These are phyloP conservation scores for Casuarina glauca DNA, from an alignment of 306 rosid genomes.

Conservation along the genomic window DNA sequence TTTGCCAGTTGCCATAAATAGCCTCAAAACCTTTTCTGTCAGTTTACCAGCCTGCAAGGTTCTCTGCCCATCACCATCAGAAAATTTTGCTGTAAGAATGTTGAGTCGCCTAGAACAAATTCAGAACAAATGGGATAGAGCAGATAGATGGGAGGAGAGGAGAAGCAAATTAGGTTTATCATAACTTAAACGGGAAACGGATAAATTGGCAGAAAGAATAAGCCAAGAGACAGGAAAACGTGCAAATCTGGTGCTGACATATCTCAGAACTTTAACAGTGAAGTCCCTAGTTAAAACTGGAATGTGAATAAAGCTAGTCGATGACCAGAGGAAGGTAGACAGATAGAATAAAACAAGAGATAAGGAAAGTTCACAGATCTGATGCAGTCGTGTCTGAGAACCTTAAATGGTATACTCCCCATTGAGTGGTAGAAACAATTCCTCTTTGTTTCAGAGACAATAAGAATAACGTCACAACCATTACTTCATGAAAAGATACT, in stretches of 20 bases:
- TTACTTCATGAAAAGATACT: not conserved
- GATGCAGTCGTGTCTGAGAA: not conserved
- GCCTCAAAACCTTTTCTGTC: constrained; percentile 80
- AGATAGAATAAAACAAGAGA: not conserved
- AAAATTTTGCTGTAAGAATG: not conserved
- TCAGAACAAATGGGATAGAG: constrained; percentile 9
- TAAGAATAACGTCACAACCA: not conserved
- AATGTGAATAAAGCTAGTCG: too few relatives aligned
- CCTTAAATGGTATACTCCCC: not conserved
- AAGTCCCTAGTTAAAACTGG: not conserved
- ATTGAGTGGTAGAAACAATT: not conserved
- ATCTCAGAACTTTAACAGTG: not conserved
- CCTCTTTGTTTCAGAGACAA: not conserved
- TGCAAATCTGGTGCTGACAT: not conserved
- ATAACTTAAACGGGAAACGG: not conserved
- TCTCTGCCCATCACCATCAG: constrained; percentile 54
- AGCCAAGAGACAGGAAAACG: not conserved
- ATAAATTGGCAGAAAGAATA: not conserved
- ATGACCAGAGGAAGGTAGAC: not conserved
- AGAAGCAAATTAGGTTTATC: not conserved
- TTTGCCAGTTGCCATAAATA: constrained; percentile 77
- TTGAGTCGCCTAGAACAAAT: constrained; percentile 13
- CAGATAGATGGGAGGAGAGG: not conserved
- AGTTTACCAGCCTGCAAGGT: constrained; percentile 85
- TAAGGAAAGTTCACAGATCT: not conserved